phyloP scores from a whole-genome alignment of 306 rosid genomes.

The Castanopsis chinensis region DNA sequence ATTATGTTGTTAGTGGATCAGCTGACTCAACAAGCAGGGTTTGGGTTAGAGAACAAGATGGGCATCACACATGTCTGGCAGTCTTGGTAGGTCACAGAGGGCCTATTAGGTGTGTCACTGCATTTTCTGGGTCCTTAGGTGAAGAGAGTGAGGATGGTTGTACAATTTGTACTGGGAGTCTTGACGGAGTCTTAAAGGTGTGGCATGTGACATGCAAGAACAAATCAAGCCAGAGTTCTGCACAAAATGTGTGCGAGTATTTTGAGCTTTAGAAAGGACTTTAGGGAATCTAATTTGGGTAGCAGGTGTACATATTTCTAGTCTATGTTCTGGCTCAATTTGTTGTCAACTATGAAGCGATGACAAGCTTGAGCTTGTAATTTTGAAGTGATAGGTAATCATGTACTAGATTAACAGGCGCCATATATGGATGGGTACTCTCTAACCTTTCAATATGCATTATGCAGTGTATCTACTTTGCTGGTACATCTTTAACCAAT shows the following conservation, averaged over 20 bases:
- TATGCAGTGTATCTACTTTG: no score
- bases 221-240: conserved; percentile 15
- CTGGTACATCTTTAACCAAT: no score
- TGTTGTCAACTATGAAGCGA: no score
- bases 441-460: no score
- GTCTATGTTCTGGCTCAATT: no score
- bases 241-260: conserved; percentile 43
- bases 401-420: no score
- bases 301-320: no score
- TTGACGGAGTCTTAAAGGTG: conserved; percentile 82
- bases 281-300: no score
- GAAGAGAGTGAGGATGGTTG: conserved; percentile 49
- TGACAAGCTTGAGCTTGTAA: no score
- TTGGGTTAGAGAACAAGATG: conserved; percentile 64
- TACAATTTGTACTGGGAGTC: conserved; percentile 75
- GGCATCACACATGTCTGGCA: conserved; percentile 69
- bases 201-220: conserved; percentile 65
- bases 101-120: conserved; percentile 67
- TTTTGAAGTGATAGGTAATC: no score
- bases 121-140: conserved; percentile 33
- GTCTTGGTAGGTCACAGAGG: conserved; percentile 87
- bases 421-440: no score
- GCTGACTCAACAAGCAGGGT: conserved; percentile 83
- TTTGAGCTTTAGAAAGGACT: conserved; percentile 39
- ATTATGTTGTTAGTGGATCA: conserved; percentile 72